Evolutionary conservation across 2,329 filamentous ascomycete species (phyloP).

Genomic region (Ophiostoma novo-ulmi): DNA sequence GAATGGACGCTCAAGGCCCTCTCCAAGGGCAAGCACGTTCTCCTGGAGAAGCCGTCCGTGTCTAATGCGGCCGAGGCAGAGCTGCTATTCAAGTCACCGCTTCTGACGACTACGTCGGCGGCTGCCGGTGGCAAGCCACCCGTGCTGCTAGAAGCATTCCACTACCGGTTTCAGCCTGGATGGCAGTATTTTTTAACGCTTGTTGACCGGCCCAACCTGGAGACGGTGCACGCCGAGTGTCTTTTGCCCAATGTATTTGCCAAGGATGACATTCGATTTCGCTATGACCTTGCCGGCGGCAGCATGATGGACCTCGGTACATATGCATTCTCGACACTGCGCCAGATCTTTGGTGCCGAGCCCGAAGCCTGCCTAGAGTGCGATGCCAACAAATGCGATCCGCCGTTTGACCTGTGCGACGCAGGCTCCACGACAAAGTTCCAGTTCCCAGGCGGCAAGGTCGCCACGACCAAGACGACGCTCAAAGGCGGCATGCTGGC

Average conservation of each 20-base stretch:
- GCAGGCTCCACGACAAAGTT: slow-evolving; percentile 36
- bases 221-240: slow-evolving; percentile 33
- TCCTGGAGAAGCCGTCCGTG: slow-evolving; percentile 51
- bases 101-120: slow-evolving; percentile 31
- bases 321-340: slow-evolving; percentile 37
- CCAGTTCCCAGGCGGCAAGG: slow-evolving; percentile 38
- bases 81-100: slow-evolving; percentile 40
- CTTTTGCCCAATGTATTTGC: slow-evolving; percentile 34
- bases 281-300: slow-evolving; percentile 25
- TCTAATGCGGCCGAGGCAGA: slow-evolving; percentile 43
- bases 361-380: slow-evolving; percentile 38
- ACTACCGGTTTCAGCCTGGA: slow-evolving; percentile 47
- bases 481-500: slow-evolving; percentile 15
- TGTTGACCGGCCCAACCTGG: slow-evolving; percentile 38
- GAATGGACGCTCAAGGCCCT: slow-evolving; percentile 48
- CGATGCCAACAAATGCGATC: slow-evolving; percentile 31
- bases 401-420: slow-evolving; percentile 35
- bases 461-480: slow-evolving; percentile 31
- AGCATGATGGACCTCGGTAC: slow-evolving; percentile 37
- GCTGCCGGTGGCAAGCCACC: slow-evolving; percentile 35
- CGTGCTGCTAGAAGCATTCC: slow-evolving; percentile 50
- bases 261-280: slow-evolving; percentile 38
- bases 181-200: slow-evolving; percentile 40
- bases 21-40: slow-evolving; percentile 48
- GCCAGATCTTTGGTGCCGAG: slow-evolving; percentile 38